A percentile compares a stretch with the other conserved stretches of the same genome.
phyloP scores from a whole-genome alignment of 768 basidiomycete genomes.

The Imleria badia region DNA sequence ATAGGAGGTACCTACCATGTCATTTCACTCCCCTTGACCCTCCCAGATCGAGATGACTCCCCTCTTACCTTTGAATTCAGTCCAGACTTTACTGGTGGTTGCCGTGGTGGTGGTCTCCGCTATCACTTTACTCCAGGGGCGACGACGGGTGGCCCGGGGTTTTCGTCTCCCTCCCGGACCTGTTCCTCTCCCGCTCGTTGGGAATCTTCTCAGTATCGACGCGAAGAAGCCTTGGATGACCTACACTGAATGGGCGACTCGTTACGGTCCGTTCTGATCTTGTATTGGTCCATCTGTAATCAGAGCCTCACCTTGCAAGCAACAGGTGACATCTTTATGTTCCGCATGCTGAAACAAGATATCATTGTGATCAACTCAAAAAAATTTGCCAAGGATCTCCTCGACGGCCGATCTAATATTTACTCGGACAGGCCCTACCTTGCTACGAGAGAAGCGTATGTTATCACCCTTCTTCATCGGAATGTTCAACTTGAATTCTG shows the following conservation, averaged over 20 bases:
- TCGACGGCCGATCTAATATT: conserved; percentile 26
- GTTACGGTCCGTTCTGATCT: conserved; percentile 11
- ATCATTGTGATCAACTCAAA: conserved; percentile 27
- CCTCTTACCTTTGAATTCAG: neutral
- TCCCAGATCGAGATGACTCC: neutral
- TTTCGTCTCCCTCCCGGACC: conserved; percentile 18
- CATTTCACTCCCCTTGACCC: neutral
- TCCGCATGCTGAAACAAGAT: conserved; percentile 22
- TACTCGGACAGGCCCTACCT: conserved; percentile 29
- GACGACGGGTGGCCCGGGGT: neutral
- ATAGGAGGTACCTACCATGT: neutral
- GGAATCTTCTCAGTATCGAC: conserved; percentile 18
- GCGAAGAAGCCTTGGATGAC: conserved; percentile 19
- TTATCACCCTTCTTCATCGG: neutral
- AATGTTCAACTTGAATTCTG: neutral
- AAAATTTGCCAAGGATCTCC: conserved; percentile 27
- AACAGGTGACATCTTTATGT: conserved; percentile 20
- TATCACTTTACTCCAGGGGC: neutral
- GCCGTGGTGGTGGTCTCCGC: neutral
- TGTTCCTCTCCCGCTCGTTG: conserved; percentile 15
- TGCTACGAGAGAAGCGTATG: conserved; percentile 16
- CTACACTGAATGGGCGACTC: conserved; percentile 18
- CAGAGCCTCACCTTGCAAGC: neutral
- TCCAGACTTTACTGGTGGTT: neutral
- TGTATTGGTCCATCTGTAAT: neutral